Evolutionary conservation across 306 rosid species (phyloP).

Genomic region (Inga oerstediana): DNA sequence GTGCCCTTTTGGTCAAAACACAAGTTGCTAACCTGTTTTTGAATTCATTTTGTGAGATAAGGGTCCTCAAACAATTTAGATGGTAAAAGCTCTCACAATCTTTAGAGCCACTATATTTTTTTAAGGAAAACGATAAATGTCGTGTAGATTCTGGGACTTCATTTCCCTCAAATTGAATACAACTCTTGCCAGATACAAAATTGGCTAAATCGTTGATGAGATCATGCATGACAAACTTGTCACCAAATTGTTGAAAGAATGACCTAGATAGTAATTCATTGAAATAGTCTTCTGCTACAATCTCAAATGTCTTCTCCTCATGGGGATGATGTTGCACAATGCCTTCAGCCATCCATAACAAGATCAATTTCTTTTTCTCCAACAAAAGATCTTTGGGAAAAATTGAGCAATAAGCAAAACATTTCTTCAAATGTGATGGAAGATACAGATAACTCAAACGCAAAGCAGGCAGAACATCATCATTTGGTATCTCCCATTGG

Average conservation of each 20-base stretch:
- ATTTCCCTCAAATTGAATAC: neutral
- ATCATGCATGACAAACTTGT: constrained; percentile 38
- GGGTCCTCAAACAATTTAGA: neutral
- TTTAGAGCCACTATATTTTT: neutral
- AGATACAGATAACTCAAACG: constrained; percentile 24
- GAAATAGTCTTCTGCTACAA: constrained; percentile 29
- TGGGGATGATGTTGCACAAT: neutral
- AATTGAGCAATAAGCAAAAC: constrained; percentile 39
- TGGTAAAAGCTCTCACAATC: neutral
- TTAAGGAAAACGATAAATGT: constrained; percentile 15
- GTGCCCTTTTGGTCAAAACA: too few species aligned
- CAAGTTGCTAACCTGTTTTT: too few species aligned
- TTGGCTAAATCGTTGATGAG: constrained; percentile 35
- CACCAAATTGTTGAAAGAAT: constrained; percentile 11
- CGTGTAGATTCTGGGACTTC: constrained; percentile 7
- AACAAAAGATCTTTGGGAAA: constrained; percentile 24
- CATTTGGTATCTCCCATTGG: constrained; percentile 43
- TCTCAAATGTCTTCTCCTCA: constrained; percentile 13
- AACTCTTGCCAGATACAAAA: neutral
- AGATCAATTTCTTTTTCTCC: neutral
- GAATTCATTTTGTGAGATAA: neutral
- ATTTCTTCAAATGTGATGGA: constrained; percentile 31
- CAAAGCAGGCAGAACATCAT: constrained; percentile 40
- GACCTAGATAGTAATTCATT: constrained; percentile 34
- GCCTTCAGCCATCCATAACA: constrained; percentile 51